These are phyloP conservation scores for Trichoderma hamatum DNA, from an alignment of 2,329 filamentous ascomycete genomes.

Conservation along the genomic window DNA sequence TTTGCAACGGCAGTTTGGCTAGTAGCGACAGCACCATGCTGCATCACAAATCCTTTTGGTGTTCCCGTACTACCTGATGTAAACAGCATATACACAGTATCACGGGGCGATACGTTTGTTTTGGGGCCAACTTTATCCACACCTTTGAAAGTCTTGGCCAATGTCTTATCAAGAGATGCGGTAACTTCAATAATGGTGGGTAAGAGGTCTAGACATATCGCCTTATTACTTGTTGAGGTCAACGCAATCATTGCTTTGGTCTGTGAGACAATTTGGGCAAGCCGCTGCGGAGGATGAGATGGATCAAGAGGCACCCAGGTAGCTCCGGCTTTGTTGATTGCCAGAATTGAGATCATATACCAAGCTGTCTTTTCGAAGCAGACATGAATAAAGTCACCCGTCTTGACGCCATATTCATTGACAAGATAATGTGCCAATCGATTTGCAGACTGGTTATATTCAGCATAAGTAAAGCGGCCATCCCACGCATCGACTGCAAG, in stretches of 20 bases:
- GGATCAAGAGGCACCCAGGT: conserved; percentile 13
- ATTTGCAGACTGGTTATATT: neutral
- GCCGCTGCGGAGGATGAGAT: neutral
- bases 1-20: conserved; percentile 5
- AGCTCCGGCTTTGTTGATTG: conserved; percentile 18
- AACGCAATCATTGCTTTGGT: neutral
- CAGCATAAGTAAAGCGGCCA: neutral
- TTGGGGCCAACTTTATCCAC: neutral
- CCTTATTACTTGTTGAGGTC: neutral
- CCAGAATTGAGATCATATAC: neutral
- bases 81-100: conserved; percentile 30
- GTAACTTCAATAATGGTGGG: neutral
- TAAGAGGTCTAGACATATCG: neutral
- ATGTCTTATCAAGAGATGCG: neutral
- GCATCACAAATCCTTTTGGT: conserved; percentile 31
- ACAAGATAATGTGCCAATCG: neutral
- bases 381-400: neutral
- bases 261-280: neutral
- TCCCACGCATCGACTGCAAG: conserved; percentile 5
- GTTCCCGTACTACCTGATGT: conserved; percentile 30
- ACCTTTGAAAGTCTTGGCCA: neutral
- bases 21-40: conserved; percentile 19
- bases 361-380: conserved; percentile 9
- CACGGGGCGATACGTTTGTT: neutral
- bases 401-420: neutral